Evolutionary conservation across 2,329 filamentous ascomycete species (phyloP), one percentile per base, ranked within the genome.

Genomic region (Colletotrichum plurivorum): DNA sequence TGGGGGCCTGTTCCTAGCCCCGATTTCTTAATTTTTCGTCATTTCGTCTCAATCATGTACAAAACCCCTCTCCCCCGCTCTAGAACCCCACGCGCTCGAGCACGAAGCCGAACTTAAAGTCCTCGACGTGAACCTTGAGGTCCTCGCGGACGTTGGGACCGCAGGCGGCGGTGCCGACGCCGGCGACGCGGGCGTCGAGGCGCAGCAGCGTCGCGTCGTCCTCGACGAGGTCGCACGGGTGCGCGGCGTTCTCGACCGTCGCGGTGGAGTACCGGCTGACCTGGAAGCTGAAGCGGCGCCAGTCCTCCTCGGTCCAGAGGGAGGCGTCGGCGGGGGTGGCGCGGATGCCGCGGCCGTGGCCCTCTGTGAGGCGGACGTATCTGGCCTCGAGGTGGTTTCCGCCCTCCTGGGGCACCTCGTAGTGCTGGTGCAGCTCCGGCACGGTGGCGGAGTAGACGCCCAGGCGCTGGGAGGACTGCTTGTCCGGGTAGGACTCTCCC

Each of bases 351-450:
- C 69, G 70, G 8, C 73, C 76, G 25, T 76, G 75, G 15, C 68
- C 69, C 61, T 76, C 75, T 8, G 64, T 74, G 7, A 84, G 66
- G 15, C 79, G 78, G 4, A 92, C 77, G 86, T 88, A 92, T 7
- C 87, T 82, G 0, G 86, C 87, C 41, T 88, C 88, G 63, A 87
- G 88, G 15, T 88, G 82, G 75, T 93, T 93, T 1, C 89, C 89
- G 60, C 86, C 88, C 73, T 93, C 91, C 75, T 93, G 91, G 0
- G 91, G 91, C 22, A 89, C 88, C 18, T 93, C 91, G 73, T 92
- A 92, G 1, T 83, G 81, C 0, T 85, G 84, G 74, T 87, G 85
- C 27, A 93, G 81, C 0, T 85, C 82, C 1, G 83, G 80, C 1
- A 90, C 78, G 1, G 75, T 77, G 1, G 73, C 76, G 0, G 74